Percentiles rank a stretch among this genome's conserved stretches.
Evolutionary conservation across 1,284 basidiomycete genomes (phyloP).

Genomic region (Leccinum pachyderme): DNA sequence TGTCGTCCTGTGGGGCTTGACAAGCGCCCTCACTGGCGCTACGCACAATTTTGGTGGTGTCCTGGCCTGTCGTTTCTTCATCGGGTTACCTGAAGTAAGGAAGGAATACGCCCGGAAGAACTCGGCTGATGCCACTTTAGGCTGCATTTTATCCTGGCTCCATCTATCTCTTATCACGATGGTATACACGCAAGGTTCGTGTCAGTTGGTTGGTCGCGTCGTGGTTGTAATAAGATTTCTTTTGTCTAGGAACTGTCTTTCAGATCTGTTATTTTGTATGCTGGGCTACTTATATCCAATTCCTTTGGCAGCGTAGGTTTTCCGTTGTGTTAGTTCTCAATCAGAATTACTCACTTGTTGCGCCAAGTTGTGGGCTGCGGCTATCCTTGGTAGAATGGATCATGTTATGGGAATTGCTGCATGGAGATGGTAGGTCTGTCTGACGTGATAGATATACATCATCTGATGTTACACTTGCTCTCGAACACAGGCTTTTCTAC

Average conservation of each 20-base stretch:
- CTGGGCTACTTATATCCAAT: slow-evolving; percentile 69
- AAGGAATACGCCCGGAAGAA: not conserved
- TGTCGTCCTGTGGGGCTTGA: slow-evolving; percentile 1
- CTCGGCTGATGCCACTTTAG: slow-evolving; percentile 21
- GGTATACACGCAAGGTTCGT: slow-evolving; percentile 62
- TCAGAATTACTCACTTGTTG: slow-evolving; percentile 41
- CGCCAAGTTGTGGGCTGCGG: not conserved
- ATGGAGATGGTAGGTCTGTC: slow-evolving; percentile 57
- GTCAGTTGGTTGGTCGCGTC: not conserved
- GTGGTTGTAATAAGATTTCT: not conserved
- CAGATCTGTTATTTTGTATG: slow-evolving; percentile 67
- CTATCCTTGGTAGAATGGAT: slow-evolving; percentile 38
- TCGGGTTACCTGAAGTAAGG: slow-evolving; percentile 34
- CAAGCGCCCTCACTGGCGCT: not conserved
- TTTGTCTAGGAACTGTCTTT: slow-evolving; percentile 56
- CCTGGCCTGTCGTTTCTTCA: slow-evolving; percentile 2
- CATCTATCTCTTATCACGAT: slow-evolving; percentile 57
- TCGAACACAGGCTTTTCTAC: slow-evolving; percentile 24
- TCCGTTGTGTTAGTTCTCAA: not conserved
- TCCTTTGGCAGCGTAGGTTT: slow-evolving; percentile 65
- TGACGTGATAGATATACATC: not conserved
- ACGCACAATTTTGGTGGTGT: not conserved
- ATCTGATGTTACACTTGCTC: not conserved
- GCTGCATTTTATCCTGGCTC: slow-evolving; percentile 65
- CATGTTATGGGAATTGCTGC: slow-evolving; percentile 63